Evolutionary conservation across 1,139 yeast species (phyloP), one percentile per base, ranked within the genome.

Genomic region (Geotrichum restrictum): DNA sequence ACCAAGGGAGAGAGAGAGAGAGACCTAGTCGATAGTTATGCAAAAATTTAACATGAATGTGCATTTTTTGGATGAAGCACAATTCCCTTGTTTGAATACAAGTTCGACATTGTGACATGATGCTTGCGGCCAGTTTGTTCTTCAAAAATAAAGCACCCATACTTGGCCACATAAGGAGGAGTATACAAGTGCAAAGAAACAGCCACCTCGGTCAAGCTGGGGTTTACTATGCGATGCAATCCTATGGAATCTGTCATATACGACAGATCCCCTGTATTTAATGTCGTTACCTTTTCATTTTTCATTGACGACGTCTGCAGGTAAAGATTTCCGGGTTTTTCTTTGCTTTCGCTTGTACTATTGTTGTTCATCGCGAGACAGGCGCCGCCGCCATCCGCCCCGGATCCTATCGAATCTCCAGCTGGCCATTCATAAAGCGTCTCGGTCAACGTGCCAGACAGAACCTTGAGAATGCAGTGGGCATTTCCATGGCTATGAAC

Each of bases 401-500:
- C n/a, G n/a, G n/a, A n/a, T n/a, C n/a, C n/a, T n/a, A n/a, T n/a
- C n/a, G n/a, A n/a, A n/a, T n/a, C n/a, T n/a, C 68, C 42, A 65
- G 69, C 52, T 1, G 88, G 87, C 60, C 77, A 68, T 37, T 78
- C 80, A 62, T 81, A 84, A 33, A 82, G 70, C 5, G 79, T 75
- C 67, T 85, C 93, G 24, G 70, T 69, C 47, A 85, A 71, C 38
- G 72, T 67, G 3, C 93, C 93, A 60, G 78, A 73, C 54, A 85
- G 70, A 40, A 85, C 72, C 69, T 85, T 85, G 63, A 73, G 73
- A 40, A 73, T 62, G 60, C 76, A 73, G 55, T 85, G 91, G 18
- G 91, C 89, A 55, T 80, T 76, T 31, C 89, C 88, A 61, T 85
- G 93, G 67, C 83, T 89, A 64, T 85, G 93, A 57, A 85, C 81